Evolutionary conservation across 2,329 filamentous ascomycete species (phyloP).

Genomic region (Alternaria sp.): DNA sequence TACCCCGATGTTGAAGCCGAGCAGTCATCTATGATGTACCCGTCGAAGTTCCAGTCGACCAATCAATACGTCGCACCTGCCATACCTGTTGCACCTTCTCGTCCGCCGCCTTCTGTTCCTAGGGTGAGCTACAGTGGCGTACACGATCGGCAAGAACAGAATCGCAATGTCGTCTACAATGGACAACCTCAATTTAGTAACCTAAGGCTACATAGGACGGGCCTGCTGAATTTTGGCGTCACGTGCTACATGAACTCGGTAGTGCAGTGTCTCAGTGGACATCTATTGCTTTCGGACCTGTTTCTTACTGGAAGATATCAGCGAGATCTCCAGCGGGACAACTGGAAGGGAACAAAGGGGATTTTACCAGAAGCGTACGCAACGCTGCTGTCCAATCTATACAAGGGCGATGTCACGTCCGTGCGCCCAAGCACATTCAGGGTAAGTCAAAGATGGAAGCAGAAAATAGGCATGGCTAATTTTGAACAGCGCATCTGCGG

Average conservation of each 20-base stretch:
- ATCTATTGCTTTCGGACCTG: constrained; percentile 66
- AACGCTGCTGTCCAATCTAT: constrained; percentile 66
- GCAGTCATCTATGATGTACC: constrained; percentile 60
- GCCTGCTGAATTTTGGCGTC: constrained; percentile 79
- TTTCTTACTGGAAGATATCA: constrained; percentile 70
- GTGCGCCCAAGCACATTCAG: constrained; percentile 57
- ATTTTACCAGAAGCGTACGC: constrained; percentile 68
- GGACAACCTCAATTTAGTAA: constrained; percentile 53
- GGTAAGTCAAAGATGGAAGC: constrained; percentile 28
- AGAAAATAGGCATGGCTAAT: constrained; percentile 22
- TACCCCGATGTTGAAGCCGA: constrained; percentile 72
- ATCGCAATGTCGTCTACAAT: constrained; percentile 52
- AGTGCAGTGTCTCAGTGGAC: constrained; percentile 81
- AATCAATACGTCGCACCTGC: constrained; percentile 58
- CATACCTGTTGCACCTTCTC: constrained; percentile 66
- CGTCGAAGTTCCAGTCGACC: constrained; percentile 46
- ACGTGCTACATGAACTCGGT: constrained; percentile 95
- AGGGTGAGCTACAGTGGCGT: constrained; percentile 81
- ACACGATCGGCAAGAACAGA: constrained; percentile 60
- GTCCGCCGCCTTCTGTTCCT: constrained; percentile 64
- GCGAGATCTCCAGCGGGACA: constrained; percentile 63
- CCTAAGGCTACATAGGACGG: constrained; percentile 67
- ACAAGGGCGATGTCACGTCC: constrained; percentile 63
- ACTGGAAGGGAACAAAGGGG: constrained; percentile 71
- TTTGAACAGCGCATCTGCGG: constrained; percentile 63